These are phyloP conservation scores for Gleditsia sinensis DNA, from an alignment of 306 rosid species.

Conservation along the genomic window DNA sequence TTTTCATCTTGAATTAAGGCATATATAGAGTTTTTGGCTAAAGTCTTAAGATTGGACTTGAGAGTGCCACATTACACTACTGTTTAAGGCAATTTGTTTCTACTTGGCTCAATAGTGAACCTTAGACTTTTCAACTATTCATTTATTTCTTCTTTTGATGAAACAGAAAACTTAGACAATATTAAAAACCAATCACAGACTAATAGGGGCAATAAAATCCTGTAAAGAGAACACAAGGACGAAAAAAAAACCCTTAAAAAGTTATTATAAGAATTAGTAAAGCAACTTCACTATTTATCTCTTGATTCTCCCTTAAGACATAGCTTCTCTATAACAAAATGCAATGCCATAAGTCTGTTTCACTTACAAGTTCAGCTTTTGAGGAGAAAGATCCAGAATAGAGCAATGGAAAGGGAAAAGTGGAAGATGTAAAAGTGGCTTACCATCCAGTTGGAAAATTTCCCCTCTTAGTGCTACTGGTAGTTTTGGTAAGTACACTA, in stretches of 20 bases:
- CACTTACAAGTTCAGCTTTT: background rate
- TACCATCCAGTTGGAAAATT: constrained; percentile 58
- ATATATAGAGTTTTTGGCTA: background rate
- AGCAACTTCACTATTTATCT: constrained; percentile 11
- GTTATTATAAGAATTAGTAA: constrained; percentile 3
- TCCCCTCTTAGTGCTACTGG: constrained; percentile 36
- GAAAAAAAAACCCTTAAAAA: background rate
- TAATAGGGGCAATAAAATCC: constrained; percentile 6
- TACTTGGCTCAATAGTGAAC: constrained; percentile 1
- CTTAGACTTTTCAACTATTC: background rate
- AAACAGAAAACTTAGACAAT: background rate
- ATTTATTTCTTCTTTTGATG: background rate
- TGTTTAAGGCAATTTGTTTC: constrained; percentile 2
- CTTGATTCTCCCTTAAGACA: constrained; percentile 22
- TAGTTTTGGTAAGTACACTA: constrained; percentile 36
- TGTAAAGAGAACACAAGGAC: background rate
- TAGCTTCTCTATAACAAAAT: constrained; percentile 19
- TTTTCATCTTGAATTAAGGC: background rate
- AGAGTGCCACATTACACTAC: constrained; percentile 7
- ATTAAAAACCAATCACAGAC: background rate
- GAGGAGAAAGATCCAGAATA: constrained; percentile 19
- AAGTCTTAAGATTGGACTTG: background rate
- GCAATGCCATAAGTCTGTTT: background rate
- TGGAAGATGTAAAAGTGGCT: constrained; percentile 33
- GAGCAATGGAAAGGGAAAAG: constrained; percentile 6